Evolutionary conservation across 495 filamentous ascomycete species (phyloP), one percentile per base, ranked within the genome.

Genomic region (Evernia prunastri): DNA sequence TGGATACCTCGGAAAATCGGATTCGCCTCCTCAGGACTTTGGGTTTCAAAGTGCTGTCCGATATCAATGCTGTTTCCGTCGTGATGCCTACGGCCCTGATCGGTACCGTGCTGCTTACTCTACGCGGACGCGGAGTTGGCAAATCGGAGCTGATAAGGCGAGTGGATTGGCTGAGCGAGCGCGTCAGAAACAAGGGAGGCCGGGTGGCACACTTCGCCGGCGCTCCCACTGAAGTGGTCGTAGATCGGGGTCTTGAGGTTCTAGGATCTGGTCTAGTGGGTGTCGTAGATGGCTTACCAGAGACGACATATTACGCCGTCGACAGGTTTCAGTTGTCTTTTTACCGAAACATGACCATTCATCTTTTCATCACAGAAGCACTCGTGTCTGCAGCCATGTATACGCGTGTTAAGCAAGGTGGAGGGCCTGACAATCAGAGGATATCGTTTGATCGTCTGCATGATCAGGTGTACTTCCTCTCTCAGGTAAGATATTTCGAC

Each of bases 291-390:
- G 91, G 87, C 4, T 75, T 98, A 18, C 87, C 86, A 0, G 94
- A 98, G 71, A 87, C 88, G 17, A 96, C 92, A 0, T 97, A 89
- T 72, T 95, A 89, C 69, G 93, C 94, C 4, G 91, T 96, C 35
- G 94, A 98, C 73, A 84, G 92, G 58, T 98, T 98, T 77, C 93
- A 97, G 70, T 83, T 98, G 12, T 94, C 89, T 1, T 98, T 97
- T 75, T 98, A 97, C 74, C 87, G 94, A 49, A 98, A 98, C 73
- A 97, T 97, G 93, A 95, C 92, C 1, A 98, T 98, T 59, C 94
- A 98, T 71, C 84, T 98, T 3, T 98, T 98, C 73, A 92, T 97
- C 60, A 87, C 89, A 1, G 91, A 97, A 66, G 89, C 93, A 0
- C 79, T 97, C 3, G 89, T 98, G 4, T 91, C 88, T 23, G 90